Percentiles rank a stretch among this genome's conserved stretches.
These are phyloP conservation scores for Vishniacozyma victoriae DNA, from an alignment of 768 basidiomycete genomes.

Conservation along the genomic window DNA sequence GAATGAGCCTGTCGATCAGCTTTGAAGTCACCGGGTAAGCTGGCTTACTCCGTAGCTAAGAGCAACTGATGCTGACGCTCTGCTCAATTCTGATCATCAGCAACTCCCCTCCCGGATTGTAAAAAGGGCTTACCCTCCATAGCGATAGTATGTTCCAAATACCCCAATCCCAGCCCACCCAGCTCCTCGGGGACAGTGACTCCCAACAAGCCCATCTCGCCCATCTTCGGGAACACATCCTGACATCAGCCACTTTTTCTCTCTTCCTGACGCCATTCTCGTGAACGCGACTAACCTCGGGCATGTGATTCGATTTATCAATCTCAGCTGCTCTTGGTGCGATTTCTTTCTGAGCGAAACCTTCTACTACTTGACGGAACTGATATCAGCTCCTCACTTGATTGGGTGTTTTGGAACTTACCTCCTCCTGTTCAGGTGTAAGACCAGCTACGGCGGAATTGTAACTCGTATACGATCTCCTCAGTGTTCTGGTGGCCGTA, in stretches of 20 bases:
- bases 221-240: conserved; percentile 36
- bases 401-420: conserved; percentile 40
- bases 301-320: conserved; percentile 77
- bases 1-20: conserved; percentile 30
- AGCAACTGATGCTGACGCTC: conserved; percentile 84
- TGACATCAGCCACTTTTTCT: conserved; percentile 53
- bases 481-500: no score
- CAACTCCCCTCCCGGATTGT: no score
- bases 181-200: conserved; percentile 70
- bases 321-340: conserved; percentile 80
- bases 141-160: conserved; percentile 79
- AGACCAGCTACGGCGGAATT: conserved; percentile 69
- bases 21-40: background rate
- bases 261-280: conserved; percentile 1
- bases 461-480: conserved; percentile 52
- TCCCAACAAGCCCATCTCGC: conserved; percentile 40
- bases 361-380: conserved; percentile 73
- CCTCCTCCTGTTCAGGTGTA: conserved; percentile 73
- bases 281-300: conserved; percentile 51
- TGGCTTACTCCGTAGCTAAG: conserved; percentile 50
- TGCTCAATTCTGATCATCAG: conserved; percentile 57
- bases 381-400: conserved; percentile 39
- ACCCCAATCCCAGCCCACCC: conserved; percentile 76
- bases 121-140: conserved; percentile 65
- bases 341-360: conserved; percentile 77